Base-by-base conservation (phyloP, 164 flowering plant genomes). In the Pachysandra terminalis region DNA sequence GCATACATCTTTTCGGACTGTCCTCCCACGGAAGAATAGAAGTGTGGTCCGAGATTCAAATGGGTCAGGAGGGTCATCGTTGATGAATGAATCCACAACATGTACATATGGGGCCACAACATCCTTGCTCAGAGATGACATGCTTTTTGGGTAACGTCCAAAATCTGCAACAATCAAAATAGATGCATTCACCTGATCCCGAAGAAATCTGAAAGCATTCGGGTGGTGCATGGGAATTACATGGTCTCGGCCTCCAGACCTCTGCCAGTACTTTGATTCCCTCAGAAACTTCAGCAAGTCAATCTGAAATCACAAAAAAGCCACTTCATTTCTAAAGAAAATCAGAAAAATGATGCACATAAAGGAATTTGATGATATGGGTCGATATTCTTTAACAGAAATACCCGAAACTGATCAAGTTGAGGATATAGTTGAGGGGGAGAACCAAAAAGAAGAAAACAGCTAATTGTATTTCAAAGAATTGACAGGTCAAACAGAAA, bases 151-250 rank as follows among this genome's bases (percentile, higher is more conserved):
- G 62, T 75, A 79, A 53, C 99, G 93, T 17, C 96, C 99, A 75
- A 95, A 95, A 86, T 95, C 99, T 57, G 87, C 96, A 74, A 95
- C 93, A 73, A 95, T 74, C 68, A 89, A 89, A 75, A 95, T 88
- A 45, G 99, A 86, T 71, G 96, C 84, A 74, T 92, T 95, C 78
- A 95, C 77, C 79, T 85, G 75, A 56, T 88, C 80, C 21, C 97
- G 84, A 21, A 82, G 82, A 78, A 87, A 91, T 80, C 97, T 87
- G 78, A 95, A 92, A 78, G 99, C 94, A 84, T 95, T 95, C 19
- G 99, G 99, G 80, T 95, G 99, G 73, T 89, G 90, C 96, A 95
- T 76, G 22, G 98, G 97, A 71, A 95, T 89, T 28, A 95, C 89
- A 79, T 95, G 99, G 78, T 95, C 99, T 76, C 87, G 86, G 66